Evolutionary conservation across 2,329 filamentous ascomycete species (phyloP).

Genomic region (Harringtonia aguacate): DNA sequence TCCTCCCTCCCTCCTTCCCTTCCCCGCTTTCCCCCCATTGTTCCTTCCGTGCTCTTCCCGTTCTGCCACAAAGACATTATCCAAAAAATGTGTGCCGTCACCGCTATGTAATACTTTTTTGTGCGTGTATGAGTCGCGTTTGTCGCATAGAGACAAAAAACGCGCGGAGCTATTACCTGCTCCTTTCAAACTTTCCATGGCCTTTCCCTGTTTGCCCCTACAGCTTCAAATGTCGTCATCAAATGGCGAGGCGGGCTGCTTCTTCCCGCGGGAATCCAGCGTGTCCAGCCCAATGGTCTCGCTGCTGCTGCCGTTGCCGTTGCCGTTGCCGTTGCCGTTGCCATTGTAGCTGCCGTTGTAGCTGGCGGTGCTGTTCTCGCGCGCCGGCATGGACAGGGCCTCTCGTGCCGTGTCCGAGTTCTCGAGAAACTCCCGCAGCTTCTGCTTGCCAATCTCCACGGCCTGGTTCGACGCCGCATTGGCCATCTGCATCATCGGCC

Average conservation of each 20-base stretch:
- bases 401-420: conserved; percentile 75
- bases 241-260: conserved; percentile 18
- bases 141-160: no score
- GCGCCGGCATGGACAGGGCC: conserved; percentile 64
- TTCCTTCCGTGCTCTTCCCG: no score
- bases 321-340: no score
- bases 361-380: conserved; percentile 14
- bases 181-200: no score
- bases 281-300: conserved; percentile 47
- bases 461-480: conserved; percentile 83
- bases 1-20: no score
- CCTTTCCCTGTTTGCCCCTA: no score
- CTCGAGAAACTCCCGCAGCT: conserved; percentile 81
- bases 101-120: no score
- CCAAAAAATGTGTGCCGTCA: no score
- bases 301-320: conserved; percentile 26
- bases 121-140: no score
- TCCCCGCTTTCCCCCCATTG: not conserved
- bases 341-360: no score
- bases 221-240: conserved; percentile 46
- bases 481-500: conserved; percentile 90
- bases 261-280: conserved; percentile 50
- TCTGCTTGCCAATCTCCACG: conserved; percentile 82
- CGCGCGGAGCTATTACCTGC: no score
- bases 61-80: no score